Evolutionary conservation across 768 basidiomycete genomes (phyloP), one percentile per base, ranked within the genome.

Genomic region (Naganishia onofrii): DNA sequence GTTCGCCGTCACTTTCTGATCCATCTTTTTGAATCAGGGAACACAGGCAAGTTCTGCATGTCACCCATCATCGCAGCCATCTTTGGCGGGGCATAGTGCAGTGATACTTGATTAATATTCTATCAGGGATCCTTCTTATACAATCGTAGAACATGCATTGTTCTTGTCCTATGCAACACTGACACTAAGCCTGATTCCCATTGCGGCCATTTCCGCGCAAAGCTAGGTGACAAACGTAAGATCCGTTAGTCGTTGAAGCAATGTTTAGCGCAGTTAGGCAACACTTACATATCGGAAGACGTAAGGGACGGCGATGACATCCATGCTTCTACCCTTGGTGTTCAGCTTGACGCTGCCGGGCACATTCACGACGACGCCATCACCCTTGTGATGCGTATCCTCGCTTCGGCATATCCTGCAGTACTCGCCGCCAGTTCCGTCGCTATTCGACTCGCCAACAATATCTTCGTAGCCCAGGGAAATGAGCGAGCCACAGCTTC

Each of bases 391-490:
- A 73, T 86, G 86, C 44, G 87, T 87, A 71, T 88, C 85, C 70
- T 87, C 84, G 86, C 86, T 54, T 70, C 93, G 87, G 81, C 96
- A 99, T n/a, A 93, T 86, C 70, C 96, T 85, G 80, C 96, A 99
- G 78, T 96, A 95, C 82, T 98, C 96, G 63, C 94, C 93, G 7
- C 88, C 86, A 9, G 90, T 89, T 29, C 88, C 55, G 87, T 80
- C 34, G 82, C 81, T 68, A 84, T 85, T 28, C 86, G 87, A 66
- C 84, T 79, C 66, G 85, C 84, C 67, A 83, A 84, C 80, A 88
- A 88, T 84, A 78, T 96, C 92, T 72, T 98, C 94, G 81, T 95
- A 98, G 28, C 96, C 96, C 66, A 99, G 85, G 10, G 94, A 93
- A 75, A 98, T 91, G 66, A 99, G 85, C 78, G 91, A 93, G 21